Evolutionary conservation across 2,329 filamentous ascomycete species (phyloP), one percentile per base, ranked within the genome.

Genomic region (Verticillium nubilum): DNA sequence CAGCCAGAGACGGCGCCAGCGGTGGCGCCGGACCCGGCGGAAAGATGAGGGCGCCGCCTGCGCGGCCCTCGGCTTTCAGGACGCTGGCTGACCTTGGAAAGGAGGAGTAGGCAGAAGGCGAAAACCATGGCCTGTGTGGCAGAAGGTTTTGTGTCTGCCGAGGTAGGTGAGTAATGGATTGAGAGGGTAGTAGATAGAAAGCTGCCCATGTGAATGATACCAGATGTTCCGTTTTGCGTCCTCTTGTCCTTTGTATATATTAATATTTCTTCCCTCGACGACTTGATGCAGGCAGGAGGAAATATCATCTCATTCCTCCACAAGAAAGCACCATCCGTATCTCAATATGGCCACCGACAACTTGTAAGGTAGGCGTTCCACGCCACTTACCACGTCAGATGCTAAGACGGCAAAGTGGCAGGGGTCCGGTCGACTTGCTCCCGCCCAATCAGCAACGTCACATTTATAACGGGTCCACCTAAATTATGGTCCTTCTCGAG

Each of bases 11-110:
- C 60, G 42, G 59, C 60, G 35, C 64, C 66, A 27, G 65, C 62
- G 19, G 60, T 50, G 54, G 64, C 19, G 35, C 57, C 60, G 58
- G 31, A 4, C 26, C 59, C 19, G 35, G 52, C 19, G 50, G 60
- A 33, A 9, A 58, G 28, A 19, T 57, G 54, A 56, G 61, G 61
- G 28, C 25, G 53, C 69, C 67, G 9, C 69, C 70, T 17, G 72
- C 71, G 27, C 74, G 72, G 58, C 62, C 56, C 26, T 52, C 78
- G 37, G 66, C 69, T 1, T 81, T 82, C 67, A 80, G 75, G 72
- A 86, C 83, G 1, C 64, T 86, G 70, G 79, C 82, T 7, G 83
- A 86, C 64, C 65, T 86, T 60, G 76, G 75, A 37, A 62, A 62
- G 4, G 69, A 73, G 26, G 60, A 66, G 26, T 61, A 47, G 19